phyloP scores from a whole-genome alignment of 2,329 filamentous ascomycete species.

The Trichothecium sympodiale region DNA sequence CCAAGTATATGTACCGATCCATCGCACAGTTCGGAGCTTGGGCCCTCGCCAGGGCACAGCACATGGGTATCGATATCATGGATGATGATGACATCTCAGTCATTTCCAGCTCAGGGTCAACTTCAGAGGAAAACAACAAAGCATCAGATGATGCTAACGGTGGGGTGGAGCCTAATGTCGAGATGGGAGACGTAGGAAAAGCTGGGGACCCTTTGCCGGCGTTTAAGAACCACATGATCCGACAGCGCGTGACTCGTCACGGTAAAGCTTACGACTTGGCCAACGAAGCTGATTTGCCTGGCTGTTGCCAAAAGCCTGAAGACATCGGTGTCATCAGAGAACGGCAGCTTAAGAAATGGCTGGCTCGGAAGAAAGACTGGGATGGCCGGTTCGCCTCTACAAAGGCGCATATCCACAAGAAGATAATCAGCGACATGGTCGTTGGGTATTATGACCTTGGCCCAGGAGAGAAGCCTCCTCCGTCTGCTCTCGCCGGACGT shows the following conservation, averaged over 20 bases:
- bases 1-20: conserved; percentile 90
- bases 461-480: conserved; percentile 66
- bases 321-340: conserved; percentile 73
- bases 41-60: conserved; percentile 75
- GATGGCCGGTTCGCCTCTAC: conserved; percentile 60
- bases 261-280: conserved; percentile 63
- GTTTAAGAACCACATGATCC: conserved; percentile 83
- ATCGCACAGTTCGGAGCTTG: conserved; percentile 90
- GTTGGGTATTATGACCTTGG: conserved; percentile 61
- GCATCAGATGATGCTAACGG: too few species aligned
- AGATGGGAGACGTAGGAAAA: conserved; percentile 52
- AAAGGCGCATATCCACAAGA: conserved; percentile 62
- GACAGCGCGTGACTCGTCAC: conserved; percentile 71
- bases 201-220: conserved; percentile 73
- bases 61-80: conserved; percentile 67
- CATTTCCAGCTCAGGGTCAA: conserved; percentile 50
- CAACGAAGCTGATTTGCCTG: conserved; percentile 52
- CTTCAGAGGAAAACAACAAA: conserved; percentile 12
- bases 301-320: conserved; percentile 47
- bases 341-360: conserved; percentile 73
- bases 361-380: conserved; percentile 61
- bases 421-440: conserved; percentile 60
- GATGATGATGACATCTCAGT: conserved; percentile 69
- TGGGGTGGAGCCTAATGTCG: too few species aligned
- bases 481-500: conserved; percentile 69